A percentile compares a stretch with the other conserved stretches of the same genome.
Conservation (phyloP, 257 asterid genomes). For the Parsonsia alboflavescens region DNA sequence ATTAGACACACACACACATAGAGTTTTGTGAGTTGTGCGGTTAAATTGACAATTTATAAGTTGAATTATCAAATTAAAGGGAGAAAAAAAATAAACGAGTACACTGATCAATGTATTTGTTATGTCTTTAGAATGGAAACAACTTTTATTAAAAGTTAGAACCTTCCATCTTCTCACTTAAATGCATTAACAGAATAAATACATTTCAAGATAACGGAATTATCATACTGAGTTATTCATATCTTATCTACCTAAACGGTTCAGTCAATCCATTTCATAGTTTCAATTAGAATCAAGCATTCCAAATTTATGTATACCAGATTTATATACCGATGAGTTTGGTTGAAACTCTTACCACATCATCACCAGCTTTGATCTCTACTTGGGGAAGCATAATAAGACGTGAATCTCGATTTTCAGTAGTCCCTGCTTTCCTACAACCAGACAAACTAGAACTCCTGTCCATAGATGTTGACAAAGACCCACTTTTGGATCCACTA, state of each 20-base stretch:
- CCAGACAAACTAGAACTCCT: constrained; percentile 46
- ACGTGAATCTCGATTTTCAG: constrained; percentile 78
- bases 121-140: neutral
- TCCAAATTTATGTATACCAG: neutral
- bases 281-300: neutral
- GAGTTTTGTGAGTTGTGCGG: no score
- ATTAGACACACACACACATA: neutral
- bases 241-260: neutral
- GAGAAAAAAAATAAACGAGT: no score
- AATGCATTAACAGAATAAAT: neutral
- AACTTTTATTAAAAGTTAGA: neutral
- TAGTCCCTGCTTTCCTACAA: constrained; percentile 65
- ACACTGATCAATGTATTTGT: no score
- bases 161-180: neutral
- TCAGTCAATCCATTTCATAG: neutral
- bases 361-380: constrained; percentile 89
- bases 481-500: constrained; percentile 60
- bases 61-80: no score
- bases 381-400: constrained; percentile 93
- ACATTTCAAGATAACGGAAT: neutral
- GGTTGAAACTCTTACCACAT: constrained; percentile 57
- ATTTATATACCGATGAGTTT: neutral
- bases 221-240: neutral
- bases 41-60: no score
- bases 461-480: constrained; percentile 43